Conservation (phyloP, 192 early-diverging fungal genomes). For the Coemansia sp. region DNA sequence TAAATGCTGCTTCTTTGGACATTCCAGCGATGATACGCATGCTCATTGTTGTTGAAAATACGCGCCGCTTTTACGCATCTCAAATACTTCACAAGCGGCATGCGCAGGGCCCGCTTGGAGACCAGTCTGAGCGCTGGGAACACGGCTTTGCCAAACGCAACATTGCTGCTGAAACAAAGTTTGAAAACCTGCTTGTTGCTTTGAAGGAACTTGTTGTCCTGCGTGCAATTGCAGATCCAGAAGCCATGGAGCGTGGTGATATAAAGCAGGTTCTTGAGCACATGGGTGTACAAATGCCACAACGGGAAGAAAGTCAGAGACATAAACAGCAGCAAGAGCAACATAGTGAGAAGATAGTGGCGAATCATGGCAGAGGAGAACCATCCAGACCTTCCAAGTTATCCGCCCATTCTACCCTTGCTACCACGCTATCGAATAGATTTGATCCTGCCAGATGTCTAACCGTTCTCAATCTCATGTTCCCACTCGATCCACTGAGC, state of each 20-base stretch:
- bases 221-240: conserved; percentile 17
- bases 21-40: conserved; percentile 21
- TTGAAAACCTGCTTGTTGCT: conserved; percentile 49
- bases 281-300: neutral
- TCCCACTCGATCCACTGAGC: conserved; percentile 28
- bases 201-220: conserved; percentile 48
- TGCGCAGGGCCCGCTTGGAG: conserved; percentile 24
- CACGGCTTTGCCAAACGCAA: conserved; percentile 50
- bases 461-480: conserved; percentile 48
- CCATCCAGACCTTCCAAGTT: neutral
- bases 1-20: conserved; percentile 11
- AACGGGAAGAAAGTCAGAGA: too few species aligned
- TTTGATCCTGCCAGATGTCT: conserved; percentile 31
- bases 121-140: conserved; percentile 52
- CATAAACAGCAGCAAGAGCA: neutral
- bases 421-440: neutral
- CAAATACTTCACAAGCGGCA: conserved; percentile 25
- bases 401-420: neutral
- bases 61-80: conserved; percentile 26
- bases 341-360: neutral
- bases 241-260: conserved; percentile 17
- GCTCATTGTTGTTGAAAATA: conserved; percentile 38
- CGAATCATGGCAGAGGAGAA: neutral
- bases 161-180: conserved; percentile 40
- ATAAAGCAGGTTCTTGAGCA: conserved; percentile 5